These are phyloP conservation scores for Xanthoparmelia taractica DNA, from an alignment of 495 filamentous ascomycete genomes.

Conservation along the genomic window DNA sequence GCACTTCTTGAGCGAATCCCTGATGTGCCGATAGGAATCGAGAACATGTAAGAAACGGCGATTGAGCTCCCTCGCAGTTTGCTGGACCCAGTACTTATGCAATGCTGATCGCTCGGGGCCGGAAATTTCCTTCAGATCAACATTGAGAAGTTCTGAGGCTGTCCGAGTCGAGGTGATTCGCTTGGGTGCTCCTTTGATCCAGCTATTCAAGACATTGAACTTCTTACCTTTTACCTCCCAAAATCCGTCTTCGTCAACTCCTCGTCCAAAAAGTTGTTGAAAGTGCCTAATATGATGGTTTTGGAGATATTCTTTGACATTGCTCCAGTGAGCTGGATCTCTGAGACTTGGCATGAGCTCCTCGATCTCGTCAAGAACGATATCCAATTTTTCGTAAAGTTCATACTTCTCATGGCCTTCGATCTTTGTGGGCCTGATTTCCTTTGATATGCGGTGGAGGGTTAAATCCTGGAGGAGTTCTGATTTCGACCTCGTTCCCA, in stretches of 20 bases:
- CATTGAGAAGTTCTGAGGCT: slow-evolving; percentile 17
- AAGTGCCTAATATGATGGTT: slow-evolving; percentile 22
- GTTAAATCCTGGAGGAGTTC: slow-evolving; percentile 33
- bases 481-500: slow-evolving; percentile 60
- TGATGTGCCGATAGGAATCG: slow-evolving; percentile 28
- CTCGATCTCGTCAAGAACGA: slow-evolving; percentile 11
- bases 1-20: slow-evolving; percentile 21
- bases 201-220: slow-evolving; percentile 17
- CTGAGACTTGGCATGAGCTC: slow-evolving; percentile 7
- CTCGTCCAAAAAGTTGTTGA: slow-evolving; percentile 26
- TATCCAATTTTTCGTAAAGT: slow-evolving; percentile 12
- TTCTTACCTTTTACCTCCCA: slow-evolving; percentile 17
- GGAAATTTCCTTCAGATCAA: slow-evolving; percentile 27
- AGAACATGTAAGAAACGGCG: slow-evolving; percentile 36
- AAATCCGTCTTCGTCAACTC: slow-evolving; percentile 29
- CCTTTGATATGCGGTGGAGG: slow-evolving; percentile 20
- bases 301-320: slow-evolving; percentile 22
- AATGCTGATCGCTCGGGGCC: slow-evolving; percentile 26
- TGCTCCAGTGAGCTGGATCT: slow-evolving; percentile 11
- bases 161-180: slow-evolving; percentile 15
- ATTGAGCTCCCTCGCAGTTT: slow-evolving; percentile 34
- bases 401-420: slow-evolving; percentile 18
- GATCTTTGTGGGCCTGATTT: slow-evolving; percentile 18
- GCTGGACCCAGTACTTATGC: slow-evolving; percentile 40
- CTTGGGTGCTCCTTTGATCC: slow-evolving; percentile 18